Percentiles rank a stretch among this genome's conserved stretches.
These are phyloP conservation scores for Candida frijolesensis DNA, from an alignment of 1,139 yeast species.

Conservation along the genomic window DNA sequence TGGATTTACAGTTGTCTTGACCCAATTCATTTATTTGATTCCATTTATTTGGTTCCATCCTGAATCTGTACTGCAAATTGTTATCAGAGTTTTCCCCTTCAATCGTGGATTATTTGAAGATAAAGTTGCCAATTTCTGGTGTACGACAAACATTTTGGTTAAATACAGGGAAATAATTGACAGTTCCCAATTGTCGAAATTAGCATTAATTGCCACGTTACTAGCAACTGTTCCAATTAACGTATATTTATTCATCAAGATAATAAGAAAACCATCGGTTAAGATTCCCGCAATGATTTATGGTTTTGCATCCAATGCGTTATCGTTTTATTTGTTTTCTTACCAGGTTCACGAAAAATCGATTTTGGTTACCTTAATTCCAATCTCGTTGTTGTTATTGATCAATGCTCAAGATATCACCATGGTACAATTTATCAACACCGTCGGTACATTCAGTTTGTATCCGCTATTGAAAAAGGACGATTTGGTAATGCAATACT, in stretches of 20 bases:
- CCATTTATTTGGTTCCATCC: conserved; percentile 55
- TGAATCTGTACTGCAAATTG: conserved; percentile 31
- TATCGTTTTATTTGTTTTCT: conserved; percentile 87
- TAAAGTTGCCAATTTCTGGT: conserved; percentile 97
- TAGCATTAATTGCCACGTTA: conserved; percentile 67
- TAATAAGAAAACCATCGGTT: conserved; percentile 24
- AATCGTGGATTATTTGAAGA: conserved; percentile 96
- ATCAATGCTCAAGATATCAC: conserved; percentile 57
- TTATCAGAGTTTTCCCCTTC: conserved; percentile 85
- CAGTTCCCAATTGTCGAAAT: conserved; percentile 57
- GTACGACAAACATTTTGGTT: conserved; percentile 76
- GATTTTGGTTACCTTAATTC: conserved; percentile 83
- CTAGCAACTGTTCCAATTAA: conserved; percentile 70
- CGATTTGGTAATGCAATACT: conserved; percentile 70
- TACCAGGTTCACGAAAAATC: conserved; percentile 97
- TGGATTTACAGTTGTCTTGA: conserved; percentile 59
- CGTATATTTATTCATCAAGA: conserved; percentile 51
- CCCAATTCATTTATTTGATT: conserved; percentile 53
- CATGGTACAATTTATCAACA: conserved; percentile 84
- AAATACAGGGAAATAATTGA: conserved; percentile 66
- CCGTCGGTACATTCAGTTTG: conserved; percentile 80
- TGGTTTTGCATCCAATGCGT: conserved; percentile 80
- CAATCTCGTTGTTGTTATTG: conserved; percentile 69
- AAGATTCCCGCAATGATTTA: conserved; percentile 41
- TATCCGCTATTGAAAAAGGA: conserved; percentile 87